phyloP scores from a whole-genome alignment of 2,329 filamentous ascomycete genomes.

The Penicillium digitatum region DNA sequence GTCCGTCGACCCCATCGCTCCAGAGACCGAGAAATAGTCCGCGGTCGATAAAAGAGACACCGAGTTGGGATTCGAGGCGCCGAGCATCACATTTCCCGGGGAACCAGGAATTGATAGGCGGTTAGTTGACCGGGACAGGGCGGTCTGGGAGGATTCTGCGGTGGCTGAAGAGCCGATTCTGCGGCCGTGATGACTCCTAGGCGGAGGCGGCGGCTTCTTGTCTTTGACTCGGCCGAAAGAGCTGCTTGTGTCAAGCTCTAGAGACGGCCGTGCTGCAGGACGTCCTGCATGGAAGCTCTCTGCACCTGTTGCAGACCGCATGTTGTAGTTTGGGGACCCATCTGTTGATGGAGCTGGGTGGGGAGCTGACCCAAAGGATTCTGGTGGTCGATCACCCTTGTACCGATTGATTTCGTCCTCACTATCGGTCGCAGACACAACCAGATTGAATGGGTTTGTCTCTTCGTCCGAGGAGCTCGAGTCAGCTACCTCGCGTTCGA shows the following conservation, averaged over 20 bases:
- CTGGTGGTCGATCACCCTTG: conserved; percentile 13
- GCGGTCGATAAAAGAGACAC: conserved; percentile 52
- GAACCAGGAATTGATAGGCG: conserved; percentile 26
- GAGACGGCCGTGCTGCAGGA: conserved; percentile 55
- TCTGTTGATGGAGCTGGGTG: conserved; percentile 26
- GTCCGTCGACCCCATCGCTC: conserved; percentile 16
- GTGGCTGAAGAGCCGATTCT: conserved; percentile 53
- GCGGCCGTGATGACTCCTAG: conserved; percentile 74
- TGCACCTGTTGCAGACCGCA: conserved; percentile 1
- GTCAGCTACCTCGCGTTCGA: conserved; percentile 26
- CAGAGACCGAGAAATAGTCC: conserved; percentile 35
- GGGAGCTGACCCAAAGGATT: conserved; percentile 19
- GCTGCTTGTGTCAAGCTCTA: conserved; percentile 51
- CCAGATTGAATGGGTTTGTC: conserved; percentile 41
- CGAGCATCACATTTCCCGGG: conserved; percentile 20
- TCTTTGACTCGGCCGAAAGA: conserved; percentile 45
- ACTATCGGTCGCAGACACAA: conserved; percentile 26
- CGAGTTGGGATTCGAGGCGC: conserved; percentile 15
- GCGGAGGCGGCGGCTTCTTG: conserved; percentile 64
- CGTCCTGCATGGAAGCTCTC: conserved; percentile 35
- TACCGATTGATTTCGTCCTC: conserved; percentile 14
- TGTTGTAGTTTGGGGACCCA: conserved; percentile 13
- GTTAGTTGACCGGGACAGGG: conserved; percentile 25
- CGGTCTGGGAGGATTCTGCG: conserved; percentile 22
- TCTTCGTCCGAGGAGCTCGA: conserved; percentile 35